Percentiles rank a stretch among this genome's conserved stretches.
Conservation (phyloP, 768 basidiomycete species). For the Rhodosporidiobolus odoratus region DNA sequence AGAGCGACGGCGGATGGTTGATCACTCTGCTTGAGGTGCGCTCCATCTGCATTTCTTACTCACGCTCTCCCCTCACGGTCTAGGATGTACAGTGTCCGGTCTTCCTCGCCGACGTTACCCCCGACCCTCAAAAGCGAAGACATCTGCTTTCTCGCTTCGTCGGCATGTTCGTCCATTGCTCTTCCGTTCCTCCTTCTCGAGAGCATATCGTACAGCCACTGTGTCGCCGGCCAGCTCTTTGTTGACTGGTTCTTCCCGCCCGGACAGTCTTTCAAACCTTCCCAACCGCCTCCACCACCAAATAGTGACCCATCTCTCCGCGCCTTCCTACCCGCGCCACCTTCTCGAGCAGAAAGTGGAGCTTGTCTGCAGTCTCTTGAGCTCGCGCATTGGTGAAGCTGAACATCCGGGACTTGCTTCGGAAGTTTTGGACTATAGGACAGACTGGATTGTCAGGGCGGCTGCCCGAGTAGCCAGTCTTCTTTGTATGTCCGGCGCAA, state of each 20-base stretch:
- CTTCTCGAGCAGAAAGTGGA: conserved; percentile 10
- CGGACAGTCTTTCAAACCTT: conserved; percentile 8
- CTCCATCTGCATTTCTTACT: background rate
- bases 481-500: background rate
- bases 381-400: background rate
- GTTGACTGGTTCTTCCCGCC: background rate
- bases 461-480: conserved; percentile 15
- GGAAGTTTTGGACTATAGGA: background rate
- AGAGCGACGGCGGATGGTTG: conserved; percentile 10
- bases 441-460: conserved; percentile 24
- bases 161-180: conserved; percentile 15
- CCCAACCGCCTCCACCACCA: conserved; percentile 4
- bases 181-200: background rate
- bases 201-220: background rate
- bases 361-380: conserved; percentile 9
- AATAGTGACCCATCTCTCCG: conserved; percentile 20
- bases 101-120: background rate
- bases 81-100: background rate
- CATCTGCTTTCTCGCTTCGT: conserved; percentile 7
- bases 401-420: background rate
- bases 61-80: background rate
- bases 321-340: background rate
- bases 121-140: background rate
- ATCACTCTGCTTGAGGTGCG: conserved; percentile 26
- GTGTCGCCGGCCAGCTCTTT: fast-evolving